Conservation (phyloP, 2,329 filamentous ascomycete species). For the Cladosporium colombiae region DNA sequence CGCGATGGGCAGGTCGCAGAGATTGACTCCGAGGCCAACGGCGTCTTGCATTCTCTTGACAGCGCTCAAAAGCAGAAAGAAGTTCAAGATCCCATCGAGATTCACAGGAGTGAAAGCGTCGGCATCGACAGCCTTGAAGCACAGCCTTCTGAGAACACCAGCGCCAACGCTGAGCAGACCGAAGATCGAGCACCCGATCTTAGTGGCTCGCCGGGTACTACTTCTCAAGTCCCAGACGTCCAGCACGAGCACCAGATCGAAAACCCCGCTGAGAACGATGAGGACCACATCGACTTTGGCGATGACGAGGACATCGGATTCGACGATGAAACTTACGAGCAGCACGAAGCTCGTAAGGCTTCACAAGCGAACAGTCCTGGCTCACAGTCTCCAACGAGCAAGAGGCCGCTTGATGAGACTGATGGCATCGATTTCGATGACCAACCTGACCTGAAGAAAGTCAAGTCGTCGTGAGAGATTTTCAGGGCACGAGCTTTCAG, state of each 20-base stretch:
- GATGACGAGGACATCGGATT: conserved; percentile 32
- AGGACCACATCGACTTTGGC: conserved; percentile 17
- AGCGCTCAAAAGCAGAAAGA: neutral
- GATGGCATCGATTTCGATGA: conserved; percentile 28
- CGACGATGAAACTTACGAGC: conserved; percentile 30
- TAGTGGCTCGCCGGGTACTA: neutral
- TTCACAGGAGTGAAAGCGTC: neutral
- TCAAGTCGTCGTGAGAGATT: conserved; percentile 12
- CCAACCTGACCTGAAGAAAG: conserved; percentile 31
- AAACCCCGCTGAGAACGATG: neutral
- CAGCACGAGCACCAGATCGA: neutral
- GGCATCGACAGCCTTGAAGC: neutral
- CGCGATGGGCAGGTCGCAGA: neutral
- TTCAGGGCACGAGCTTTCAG: neutral
- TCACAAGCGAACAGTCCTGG: conserved; percentile 22
- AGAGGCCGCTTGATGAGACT: conserved; percentile 36
- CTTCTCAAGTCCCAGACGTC: neutral
- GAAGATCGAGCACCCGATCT: neutral
- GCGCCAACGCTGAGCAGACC: neutral
- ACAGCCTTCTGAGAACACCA: neutral
- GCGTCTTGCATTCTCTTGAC: neutral
- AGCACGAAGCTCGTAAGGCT: conserved; percentile 25
- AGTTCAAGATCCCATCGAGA: neutral
- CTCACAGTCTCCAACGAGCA: conserved; percentile 31
- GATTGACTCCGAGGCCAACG: neutral